Percentiles rank a stretch among this genome's conserved stretches.
Evolutionary conservation across 306 rosid genomes (phyloP).

Genomic region (Lathyrus aphaca): DNA sequence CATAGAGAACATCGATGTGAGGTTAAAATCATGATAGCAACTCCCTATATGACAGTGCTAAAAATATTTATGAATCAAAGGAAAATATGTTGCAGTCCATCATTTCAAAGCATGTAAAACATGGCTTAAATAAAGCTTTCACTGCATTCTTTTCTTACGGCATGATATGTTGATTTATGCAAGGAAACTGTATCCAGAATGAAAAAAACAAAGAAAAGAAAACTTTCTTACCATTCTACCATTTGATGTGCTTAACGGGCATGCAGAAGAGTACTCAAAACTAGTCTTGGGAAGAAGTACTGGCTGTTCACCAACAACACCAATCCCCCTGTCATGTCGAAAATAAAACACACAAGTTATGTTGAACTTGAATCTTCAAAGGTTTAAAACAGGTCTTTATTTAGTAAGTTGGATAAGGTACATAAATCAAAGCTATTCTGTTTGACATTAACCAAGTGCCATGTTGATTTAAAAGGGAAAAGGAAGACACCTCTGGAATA

Average conservation of each 20-base stretch:
- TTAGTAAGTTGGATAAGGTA: not conserved
- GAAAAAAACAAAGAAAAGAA: not conserved
- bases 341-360: slow-evolving; percentile 22
- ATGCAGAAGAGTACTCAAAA: slow-evolving; percentile 96
- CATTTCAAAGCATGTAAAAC: slow-evolving; percentile 26
- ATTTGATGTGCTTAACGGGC: slow-evolving; percentile 81
- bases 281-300: slow-evolving; percentile 82
- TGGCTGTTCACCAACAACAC: slow-evolving; percentile 97
- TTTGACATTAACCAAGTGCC: slow-evolving; percentile 22
- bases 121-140: slow-evolving; percentile 3
- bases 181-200: not conserved
- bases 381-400: slow-evolving; percentile 12
- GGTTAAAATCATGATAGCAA: slow-evolving; percentile 13
- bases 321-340: slow-evolving; percentile 71
- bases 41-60: slow-evolving; percentile 22
- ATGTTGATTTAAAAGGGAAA: slow-evolving; percentile 17
- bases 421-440: slow-evolving; percentile 22
- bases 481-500: not conserved
- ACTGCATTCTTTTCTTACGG: not conserved
- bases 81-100: slow-evolving; percentile 20
- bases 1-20: not conserved
- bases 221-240: slow-evolving; percentile 87
- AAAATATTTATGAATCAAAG: slow-evolving; percentile 25
- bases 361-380: slow-evolving; percentile 17
- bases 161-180: not conserved